These are phyloP conservation scores for Plectosphaerella cucumerina DNA, from an alignment of 2,329 filamentous ascomycete genomes.

Conservation along the genomic window DNA sequence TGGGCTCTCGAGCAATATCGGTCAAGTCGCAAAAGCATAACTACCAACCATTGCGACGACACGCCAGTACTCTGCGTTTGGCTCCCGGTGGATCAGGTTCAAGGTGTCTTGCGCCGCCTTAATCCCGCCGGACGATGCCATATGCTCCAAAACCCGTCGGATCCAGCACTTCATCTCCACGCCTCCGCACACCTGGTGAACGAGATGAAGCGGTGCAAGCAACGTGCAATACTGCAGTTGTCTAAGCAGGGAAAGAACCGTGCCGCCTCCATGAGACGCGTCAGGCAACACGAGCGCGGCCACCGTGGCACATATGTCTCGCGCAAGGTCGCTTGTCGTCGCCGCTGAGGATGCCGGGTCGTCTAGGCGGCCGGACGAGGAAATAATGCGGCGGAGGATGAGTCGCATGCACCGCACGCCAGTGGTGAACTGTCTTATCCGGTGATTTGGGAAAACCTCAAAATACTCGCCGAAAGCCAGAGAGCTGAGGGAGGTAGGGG, in stretches of 20 bases:
- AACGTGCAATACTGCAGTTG: constrained; percentile 14
- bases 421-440: constrained; percentile 16
- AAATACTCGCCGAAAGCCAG: constrained; percentile 12
- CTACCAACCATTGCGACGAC: constrained; percentile 19
- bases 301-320: no score
- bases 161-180: constrained; percentile 9
- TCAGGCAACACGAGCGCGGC: no score
- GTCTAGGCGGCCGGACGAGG: no score
- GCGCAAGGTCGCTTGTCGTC: no score
- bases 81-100: constrained; percentile 4
- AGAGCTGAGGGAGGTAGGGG: not conserved
- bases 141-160: constrained; percentile 7
- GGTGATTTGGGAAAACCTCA: constrained; percentile 15
- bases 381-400: constrained; percentile 9
- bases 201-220: constrained; percentile 14
- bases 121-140: constrained; percentile 13
- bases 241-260: constrained; percentile 13
- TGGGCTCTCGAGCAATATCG: no score
- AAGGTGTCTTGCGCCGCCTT: constrained; percentile 10
- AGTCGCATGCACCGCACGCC: constrained; percentile 15
- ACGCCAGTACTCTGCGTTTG: constrained; percentile 13
- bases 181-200: constrained; percentile 9
- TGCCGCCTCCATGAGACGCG: constrained; percentile 1
- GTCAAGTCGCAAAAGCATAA: constrained; percentile 17
- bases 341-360: no score